A percentile compares a stretch with the other conserved stretches of the same genome.
Conservation (phyloP, 1,284 basidiomycete species). For the Takashimella koratensis region DNA sequence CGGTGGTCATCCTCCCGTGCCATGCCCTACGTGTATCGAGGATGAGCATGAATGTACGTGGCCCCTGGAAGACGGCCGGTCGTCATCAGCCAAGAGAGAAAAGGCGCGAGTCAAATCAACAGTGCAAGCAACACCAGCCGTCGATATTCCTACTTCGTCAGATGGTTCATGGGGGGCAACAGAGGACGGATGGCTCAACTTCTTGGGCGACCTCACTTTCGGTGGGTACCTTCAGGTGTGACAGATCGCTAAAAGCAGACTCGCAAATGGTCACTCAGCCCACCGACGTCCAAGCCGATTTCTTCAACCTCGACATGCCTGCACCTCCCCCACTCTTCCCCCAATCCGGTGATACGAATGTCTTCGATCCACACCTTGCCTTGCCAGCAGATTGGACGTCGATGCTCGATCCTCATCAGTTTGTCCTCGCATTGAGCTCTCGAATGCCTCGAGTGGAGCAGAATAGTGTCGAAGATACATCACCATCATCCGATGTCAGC, state of each 20-base stretch:
- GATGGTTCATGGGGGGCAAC: background rate
- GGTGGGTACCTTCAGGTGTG: background rate
- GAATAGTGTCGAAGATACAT: constrained; percentile 4
- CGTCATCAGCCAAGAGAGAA: background rate
- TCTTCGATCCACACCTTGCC: background rate
- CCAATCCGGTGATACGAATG: background rate
- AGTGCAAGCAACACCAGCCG: background rate
- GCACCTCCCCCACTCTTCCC: background rate
- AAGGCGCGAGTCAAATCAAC: background rate
- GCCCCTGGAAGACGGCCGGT: constrained; percentile 22
- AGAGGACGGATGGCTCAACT: background rate
- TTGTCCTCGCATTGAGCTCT: constrained; percentile 25
- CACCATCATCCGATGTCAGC: background rate
- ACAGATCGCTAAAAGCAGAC: no score
- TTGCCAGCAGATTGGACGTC: constrained; percentile 1
- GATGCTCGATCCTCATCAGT: constrained; percentile 21
- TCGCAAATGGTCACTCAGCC: background rate
- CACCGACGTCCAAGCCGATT: background rate
- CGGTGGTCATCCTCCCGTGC: constrained; percentile 19
- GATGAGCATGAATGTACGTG: constrained; percentile 21
- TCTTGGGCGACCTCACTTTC: background rate
- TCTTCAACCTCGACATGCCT: background rate
- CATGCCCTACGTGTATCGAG: constrained; percentile 26
- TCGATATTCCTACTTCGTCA: background rate
- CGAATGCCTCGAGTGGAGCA: constrained; percentile 25